phyloP scores from a whole-genome alignment of 805 yeast genomes.

The Saccharomycopsis sp. region DNA sequence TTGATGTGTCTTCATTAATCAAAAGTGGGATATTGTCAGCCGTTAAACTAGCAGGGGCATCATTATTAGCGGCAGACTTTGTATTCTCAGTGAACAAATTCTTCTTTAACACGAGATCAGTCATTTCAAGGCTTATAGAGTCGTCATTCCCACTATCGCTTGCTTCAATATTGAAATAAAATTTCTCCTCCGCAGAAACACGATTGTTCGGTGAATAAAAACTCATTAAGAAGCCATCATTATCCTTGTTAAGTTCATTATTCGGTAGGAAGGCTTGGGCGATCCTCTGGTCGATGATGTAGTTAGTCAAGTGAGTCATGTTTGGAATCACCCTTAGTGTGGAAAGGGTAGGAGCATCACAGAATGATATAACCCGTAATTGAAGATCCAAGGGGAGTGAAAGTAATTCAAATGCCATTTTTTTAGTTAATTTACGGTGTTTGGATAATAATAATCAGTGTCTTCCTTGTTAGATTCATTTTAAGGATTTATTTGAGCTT shows the following conservation, averaged over 20 bases:
- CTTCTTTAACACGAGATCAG: constrained; percentile 3
- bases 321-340: neutral
- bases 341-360: constrained; percentile 1
- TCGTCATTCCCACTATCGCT: neutral
- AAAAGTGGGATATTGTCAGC: constrained; percentile 1
- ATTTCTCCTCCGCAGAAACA: constrained; percentile 6
- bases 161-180: neutral
- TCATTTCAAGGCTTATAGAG: neutral
- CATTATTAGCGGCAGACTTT: neutral
- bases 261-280: no score
- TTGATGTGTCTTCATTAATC: constrained; percentile 3
- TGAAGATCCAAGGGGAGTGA: constrained; percentile 8
- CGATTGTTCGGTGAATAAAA: constrained; percentile 9
- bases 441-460: no score
- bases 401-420: neutral
- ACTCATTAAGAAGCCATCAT: constrained; percentile 1
- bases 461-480: no score
- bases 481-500: no score
- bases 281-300: no score
- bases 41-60: neutral
- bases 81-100: constrained; percentile 3
- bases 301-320: no score
- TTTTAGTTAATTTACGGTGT: no score
- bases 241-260: no score
- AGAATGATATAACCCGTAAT: neutral